Evolutionary conservation across 805 yeast species (phyloP).

Genomic region (Hanseniaspora meyeri): DNA sequence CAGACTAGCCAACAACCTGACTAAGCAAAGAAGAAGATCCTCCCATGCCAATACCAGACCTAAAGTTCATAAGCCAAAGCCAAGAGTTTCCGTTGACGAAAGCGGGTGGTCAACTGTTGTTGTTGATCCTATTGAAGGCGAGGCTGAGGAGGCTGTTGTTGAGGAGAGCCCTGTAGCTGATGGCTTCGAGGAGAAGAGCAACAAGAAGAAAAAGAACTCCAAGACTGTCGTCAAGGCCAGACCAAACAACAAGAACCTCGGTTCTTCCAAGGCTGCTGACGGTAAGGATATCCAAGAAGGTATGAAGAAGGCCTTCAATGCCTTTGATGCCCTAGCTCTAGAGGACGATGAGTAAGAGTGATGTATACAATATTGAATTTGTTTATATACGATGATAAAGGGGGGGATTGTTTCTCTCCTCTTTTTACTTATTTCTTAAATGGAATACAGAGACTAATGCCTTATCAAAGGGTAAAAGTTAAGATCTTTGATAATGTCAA

Average conservation of each 20-base stretch:
- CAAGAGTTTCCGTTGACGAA: slow-evolving; percentile 45
- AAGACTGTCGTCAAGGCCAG: slow-evolving; percentile 44
- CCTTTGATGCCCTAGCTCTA: slow-evolving; percentile 63
- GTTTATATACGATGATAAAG: not conserved
- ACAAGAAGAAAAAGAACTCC: slow-evolving; percentile 31
- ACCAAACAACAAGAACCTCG: slow-evolving; percentile 63
- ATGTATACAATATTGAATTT: not conserved
- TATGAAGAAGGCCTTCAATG: slow-evolving; percentile 57
- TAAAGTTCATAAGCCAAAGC: slow-evolving; percentile 45
- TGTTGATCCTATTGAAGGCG: slow-evolving; percentile 24
- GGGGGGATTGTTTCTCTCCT: too few species aligned
- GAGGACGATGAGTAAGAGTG: slow-evolving; percentile 41
- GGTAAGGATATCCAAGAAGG: slow-evolving; percentile 61
- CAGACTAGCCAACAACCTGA: slow-evolving; percentile 27
- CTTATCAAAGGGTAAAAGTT: too few species aligned
- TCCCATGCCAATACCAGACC: slow-evolving; percentile 40
- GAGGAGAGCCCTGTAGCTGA: not conserved
- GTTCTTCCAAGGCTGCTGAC: slow-evolving; percentile 62
- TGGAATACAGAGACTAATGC: too few species aligned
- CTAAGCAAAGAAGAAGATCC: slow-evolving; percentile 48
- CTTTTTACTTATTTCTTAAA: too few species aligned
- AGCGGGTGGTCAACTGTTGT: slow-evolving; percentile 76
- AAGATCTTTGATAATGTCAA: too few species aligned
- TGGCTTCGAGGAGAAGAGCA: slow-evolving; percentile 25
- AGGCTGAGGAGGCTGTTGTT: slow-evolving; percentile 24